A percentile compares a stretch with the other conserved stretches of the same genome.
These are phyloP conservation scores for Nemania abortiva DNA, from an alignment of 2,329 filamentous ascomycete species.

Conservation along the genomic window DNA sequence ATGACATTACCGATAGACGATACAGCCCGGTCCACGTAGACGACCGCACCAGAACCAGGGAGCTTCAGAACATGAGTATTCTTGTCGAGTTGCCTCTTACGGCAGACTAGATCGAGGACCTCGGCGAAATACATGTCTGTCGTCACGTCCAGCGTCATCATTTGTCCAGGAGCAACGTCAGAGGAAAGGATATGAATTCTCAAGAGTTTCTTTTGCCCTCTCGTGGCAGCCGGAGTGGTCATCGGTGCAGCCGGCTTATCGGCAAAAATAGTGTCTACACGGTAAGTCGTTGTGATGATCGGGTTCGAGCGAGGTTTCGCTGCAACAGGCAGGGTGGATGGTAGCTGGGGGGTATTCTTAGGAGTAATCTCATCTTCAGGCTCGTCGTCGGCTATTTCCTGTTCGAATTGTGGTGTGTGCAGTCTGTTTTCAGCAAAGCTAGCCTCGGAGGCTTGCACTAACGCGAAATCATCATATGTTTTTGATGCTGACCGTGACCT, in stretches of 20 bases:
- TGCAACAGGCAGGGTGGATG: constrained; percentile 50
- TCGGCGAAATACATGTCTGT: constrained; percentile 87
- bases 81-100: constrained; percentile 82
- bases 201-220: constrained; percentile 77
- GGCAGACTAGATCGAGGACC: constrained; percentile 81
- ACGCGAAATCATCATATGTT: constrained; percentile 84
- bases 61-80: constrained; percentile 83
- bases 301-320: constrained; percentile 65
- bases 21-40: constrained; percentile 81
- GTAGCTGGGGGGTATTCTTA: constrained; percentile 62
- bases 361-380: constrained; percentile 58
- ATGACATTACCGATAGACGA: constrained; percentile 80
- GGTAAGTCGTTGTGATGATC: constrained; percentile 71
- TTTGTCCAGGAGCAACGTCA: constrained; percentile 78
- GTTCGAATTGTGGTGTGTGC: constrained; percentile 74
- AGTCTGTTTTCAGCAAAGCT: constrained; percentile 77
- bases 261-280: constrained; percentile 65
- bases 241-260: constrained; percentile 66
- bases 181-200: constrained; percentile 78
- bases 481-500: constrained; percentile 76
- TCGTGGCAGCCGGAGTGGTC: constrained; percentile 58
- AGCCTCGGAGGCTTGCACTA: constrained; percentile 77
- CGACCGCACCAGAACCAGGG: constrained; percentile 78
- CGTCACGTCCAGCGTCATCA: constrained; percentile 79
- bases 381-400: constrained; percentile 56